Percentiles rank a stretch among this genome's conserved stretches.
These are phyloP conservation scores for Cucurbita moschata DNA, from an alignment of 306 rosid genomes.

Conservation along the genomic window DNA sequence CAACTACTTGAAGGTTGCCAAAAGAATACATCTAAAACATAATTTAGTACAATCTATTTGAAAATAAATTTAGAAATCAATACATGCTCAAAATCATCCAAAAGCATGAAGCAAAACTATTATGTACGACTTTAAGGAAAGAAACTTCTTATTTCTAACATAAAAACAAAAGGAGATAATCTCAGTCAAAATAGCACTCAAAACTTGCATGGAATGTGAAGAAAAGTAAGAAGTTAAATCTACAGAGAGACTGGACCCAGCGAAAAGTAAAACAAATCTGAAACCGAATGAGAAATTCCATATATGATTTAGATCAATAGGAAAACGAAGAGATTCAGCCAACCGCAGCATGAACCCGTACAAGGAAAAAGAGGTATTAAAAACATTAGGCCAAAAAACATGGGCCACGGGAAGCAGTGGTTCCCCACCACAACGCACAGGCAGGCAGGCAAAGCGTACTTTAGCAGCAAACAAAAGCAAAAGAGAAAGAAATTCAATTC, in stretches of 20 bases:
- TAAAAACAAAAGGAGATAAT: neutral
- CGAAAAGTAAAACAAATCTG: neutral
- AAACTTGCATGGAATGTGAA: neutral
- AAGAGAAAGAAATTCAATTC: neutral
- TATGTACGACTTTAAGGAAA: neutral
- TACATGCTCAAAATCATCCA: neutral
- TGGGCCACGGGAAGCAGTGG: neutral
- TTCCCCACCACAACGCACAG: neutral
- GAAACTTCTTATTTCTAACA: neutral
- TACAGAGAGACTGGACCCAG: neutral
- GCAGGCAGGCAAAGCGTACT: slow-evolving; percentile 1
- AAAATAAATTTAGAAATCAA: neutral
- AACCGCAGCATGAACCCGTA: neutral
- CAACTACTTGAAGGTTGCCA: too few species aligned
- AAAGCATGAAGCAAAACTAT: neutral
- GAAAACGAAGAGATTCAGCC: neutral
- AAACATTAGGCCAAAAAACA: neutral
- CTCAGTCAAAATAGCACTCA: neutral
- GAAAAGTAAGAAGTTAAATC: neutral
- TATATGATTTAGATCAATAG: neutral
- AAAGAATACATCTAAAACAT: too few species aligned
- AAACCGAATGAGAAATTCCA: neutral
- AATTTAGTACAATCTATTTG: neutral
- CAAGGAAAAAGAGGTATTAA: neutral
- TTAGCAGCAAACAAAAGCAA: neutral